Evolutionary conservation across 768 basidiomycete genomes (phyloP), one percentile per base, ranked within the genome.

Genomic region (Leccinum variicolor): DNA sequence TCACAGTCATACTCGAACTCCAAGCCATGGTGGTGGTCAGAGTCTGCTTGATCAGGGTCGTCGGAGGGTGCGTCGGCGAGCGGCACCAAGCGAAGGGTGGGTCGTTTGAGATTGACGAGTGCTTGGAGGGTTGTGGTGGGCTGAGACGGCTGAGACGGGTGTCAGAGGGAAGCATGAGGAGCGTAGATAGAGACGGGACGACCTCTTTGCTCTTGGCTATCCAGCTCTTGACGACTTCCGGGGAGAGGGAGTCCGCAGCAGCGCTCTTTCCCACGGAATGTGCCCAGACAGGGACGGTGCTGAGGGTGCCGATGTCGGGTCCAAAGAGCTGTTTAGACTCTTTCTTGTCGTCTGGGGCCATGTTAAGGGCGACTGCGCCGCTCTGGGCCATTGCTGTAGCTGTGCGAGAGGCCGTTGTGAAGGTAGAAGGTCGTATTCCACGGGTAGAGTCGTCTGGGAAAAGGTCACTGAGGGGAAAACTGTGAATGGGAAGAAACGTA

Each of bases 1-100:
- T 94, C 92, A 61, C 90, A 92, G 69, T 98, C 94, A 71, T 90
- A 98, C 69, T 90, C 87, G 72, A 97, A 98, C 68, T 93, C 92
- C 58, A 96, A 79, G 17, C 86, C 84, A 64, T 94, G 91, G 52
- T 85, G 84, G 50, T 85, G 84, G 36, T 80, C 79, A 19, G 77
- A 77, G 57, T 83, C 78, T 19, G 70, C 62, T 36, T 80, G 70
- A 39, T 78, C 70, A 33, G 75, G 69, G 15, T 81, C 79, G 26
- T 84, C 81, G 34, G 78, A 76, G 2, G 77, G 66, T 14, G 80
- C 66, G 21, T 72, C 64, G 4, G 79, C 64, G 19, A 90, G 76
- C 1, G 87, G 92, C 8, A 85, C 86, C 4, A 95, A 82, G 13
- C 87, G 83, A 33, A 98, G 80, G 1, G 92, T 86, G 1, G 94